These are phyloP conservation scores for Cercophora newfieldiana DNA, from an alignment of 495 filamentous ascomycete species.

Conservation along the genomic window DNA sequence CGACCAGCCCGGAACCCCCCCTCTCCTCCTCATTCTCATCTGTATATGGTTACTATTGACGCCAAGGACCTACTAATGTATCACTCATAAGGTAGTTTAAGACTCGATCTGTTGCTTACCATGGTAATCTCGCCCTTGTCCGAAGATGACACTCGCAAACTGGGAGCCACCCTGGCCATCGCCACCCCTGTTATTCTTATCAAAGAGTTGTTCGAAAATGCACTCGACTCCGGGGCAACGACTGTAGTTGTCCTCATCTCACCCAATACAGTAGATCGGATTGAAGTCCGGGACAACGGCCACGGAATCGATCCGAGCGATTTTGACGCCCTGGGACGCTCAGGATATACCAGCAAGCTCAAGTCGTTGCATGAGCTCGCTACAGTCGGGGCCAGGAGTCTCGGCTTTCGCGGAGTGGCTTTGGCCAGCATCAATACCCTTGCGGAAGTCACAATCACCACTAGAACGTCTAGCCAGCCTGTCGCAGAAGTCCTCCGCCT, in stretches of 20 bases:
- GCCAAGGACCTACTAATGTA: neutral
- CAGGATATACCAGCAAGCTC: constrained; percentile 86
- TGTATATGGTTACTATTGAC: too few species aligned
- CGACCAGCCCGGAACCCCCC: too few species aligned
- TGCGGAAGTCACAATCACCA: constrained; percentile 65
- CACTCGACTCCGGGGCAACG: constrained; percentile 78
- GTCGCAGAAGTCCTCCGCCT: constrained; percentile 53
- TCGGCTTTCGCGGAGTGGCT: constrained; percentile 90
- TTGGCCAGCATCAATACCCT: constrained; percentile 75
- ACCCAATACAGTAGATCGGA: constrained; percentile 72
- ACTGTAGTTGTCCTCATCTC: constrained; percentile 73
- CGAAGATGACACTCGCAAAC: constrained; percentile 58
- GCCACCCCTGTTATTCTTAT: constrained; percentile 71
- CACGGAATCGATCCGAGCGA: constrained; percentile 74
- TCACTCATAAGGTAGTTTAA: neutral
- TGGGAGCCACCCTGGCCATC: constrained; percentile 74
- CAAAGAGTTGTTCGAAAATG: constrained; percentile 93
- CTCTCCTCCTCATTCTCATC: too few species aligned
- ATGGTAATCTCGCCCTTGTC: constrained; percentile 58
- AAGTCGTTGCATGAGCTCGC: constrained; percentile 68
- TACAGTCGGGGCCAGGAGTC: constrained; percentile 59
- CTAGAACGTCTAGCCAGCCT: constrained; percentile 68
- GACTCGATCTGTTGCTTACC: neutral
- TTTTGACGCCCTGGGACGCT: constrained; percentile 64
- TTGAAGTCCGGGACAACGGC: constrained; percentile 91